These are phyloP conservation scores for Melanomma pulvis-pyrius DNA, from an alignment of 495 filamentous ascomycete species.

Conservation along the genomic window DNA sequence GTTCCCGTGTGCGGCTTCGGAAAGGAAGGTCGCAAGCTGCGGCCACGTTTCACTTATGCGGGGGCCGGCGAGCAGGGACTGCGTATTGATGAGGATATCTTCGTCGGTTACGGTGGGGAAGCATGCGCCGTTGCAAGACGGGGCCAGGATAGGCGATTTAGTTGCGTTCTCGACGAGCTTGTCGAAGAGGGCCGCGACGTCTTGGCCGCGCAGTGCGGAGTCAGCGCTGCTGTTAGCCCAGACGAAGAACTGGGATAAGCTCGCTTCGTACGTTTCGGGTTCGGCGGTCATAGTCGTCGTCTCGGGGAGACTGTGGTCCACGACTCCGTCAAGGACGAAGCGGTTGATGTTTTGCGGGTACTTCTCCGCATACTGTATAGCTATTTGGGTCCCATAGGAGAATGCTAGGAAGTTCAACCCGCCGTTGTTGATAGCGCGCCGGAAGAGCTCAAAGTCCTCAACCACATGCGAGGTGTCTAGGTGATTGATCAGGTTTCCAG, in stretches of 20 bases:
- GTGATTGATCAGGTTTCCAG: conserved; percentile 4
- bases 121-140: neutral
- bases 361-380: conserved; percentile 8
- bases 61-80: neutral
- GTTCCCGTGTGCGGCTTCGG: conserved; percentile 7
- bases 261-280: conserved; percentile 1
- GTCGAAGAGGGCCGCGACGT: conserved; percentile 1
- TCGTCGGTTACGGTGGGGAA: conserved; percentile 1
- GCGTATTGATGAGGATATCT: conserved; percentile 8
- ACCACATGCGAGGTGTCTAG: conserved; percentile 5
- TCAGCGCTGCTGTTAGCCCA: neutral
- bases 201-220: conserved; percentile 2
- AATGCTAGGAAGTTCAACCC: conserved; percentile 13
- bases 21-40: neutral
- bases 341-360: conserved; percentile 9
- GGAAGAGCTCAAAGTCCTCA: conserved; percentile 9
- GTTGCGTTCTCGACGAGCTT: neutral
- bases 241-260: conserved; percentile 1
- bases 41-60: neutral
- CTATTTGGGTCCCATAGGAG: conserved; percentile 19
- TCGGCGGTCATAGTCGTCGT: conserved; percentile 1
- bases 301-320: conserved; percentile 10
- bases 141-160: conserved; percentile 6
- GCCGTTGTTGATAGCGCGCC: neutral
- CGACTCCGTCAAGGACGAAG: conserved; percentile 17